Evolutionary conservation across 805 yeast genomes (phyloP).

Genomic region (Yamadazyma nakazawae): DNA sequence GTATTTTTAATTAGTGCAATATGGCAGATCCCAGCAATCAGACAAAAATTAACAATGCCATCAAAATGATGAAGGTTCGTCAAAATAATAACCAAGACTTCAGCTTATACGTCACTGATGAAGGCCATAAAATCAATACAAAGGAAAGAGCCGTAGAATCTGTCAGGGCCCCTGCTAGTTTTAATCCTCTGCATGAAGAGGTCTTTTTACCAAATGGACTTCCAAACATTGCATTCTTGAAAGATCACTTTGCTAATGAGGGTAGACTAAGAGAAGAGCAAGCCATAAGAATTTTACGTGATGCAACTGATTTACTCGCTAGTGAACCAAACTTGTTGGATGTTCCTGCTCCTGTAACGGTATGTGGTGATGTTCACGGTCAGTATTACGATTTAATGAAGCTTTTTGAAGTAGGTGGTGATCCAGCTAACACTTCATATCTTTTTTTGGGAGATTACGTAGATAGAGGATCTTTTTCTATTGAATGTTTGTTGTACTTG

Average conservation of each 20-base stretch:
- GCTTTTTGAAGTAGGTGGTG: slow-evolving; percentile 90
- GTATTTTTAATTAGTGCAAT: neutral
- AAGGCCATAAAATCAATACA: slow-evolving; percentile 56
- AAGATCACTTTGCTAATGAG: slow-evolving; percentile 71
- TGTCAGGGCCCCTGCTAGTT: slow-evolving; percentile 66
- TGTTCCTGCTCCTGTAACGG: slow-evolving; percentile 90
- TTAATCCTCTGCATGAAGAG: slow-evolving; percentile 63
- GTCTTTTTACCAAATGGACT: slow-evolving; percentile 60
- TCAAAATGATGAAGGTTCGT: slow-evolving; percentile 54
- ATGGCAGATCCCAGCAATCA: slow-evolving; percentile 11
- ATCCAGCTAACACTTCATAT: slow-evolving; percentile 72
- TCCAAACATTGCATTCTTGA: slow-evolving; percentile 71
- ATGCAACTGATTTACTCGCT: slow-evolving; percentile 61
- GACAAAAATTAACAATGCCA: slow-evolving; percentile 57
- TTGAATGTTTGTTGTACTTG: slow-evolving; percentile 74
- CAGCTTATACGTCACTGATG: slow-evolving; percentile 49
- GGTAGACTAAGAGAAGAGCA: slow-evolving; percentile 76
- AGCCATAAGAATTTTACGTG: slow-evolving; percentile 59
- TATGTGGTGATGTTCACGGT: slow-evolving; percentile 98
- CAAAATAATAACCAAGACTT: slow-evolving; percentile 30
- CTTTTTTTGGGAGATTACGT: slow-evolving; percentile 92
- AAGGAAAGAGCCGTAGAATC: slow-evolving; percentile 51
- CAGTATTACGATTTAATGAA: slow-evolving; percentile 89
- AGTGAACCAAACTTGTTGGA: slow-evolving; percentile 75
- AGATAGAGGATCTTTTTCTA: slow-evolving; percentile 88